Base-by-base conservation (phyloP, 2,329 filamentous ascomycete genomes). In the Chaetomiaceae sp. region DNA sequence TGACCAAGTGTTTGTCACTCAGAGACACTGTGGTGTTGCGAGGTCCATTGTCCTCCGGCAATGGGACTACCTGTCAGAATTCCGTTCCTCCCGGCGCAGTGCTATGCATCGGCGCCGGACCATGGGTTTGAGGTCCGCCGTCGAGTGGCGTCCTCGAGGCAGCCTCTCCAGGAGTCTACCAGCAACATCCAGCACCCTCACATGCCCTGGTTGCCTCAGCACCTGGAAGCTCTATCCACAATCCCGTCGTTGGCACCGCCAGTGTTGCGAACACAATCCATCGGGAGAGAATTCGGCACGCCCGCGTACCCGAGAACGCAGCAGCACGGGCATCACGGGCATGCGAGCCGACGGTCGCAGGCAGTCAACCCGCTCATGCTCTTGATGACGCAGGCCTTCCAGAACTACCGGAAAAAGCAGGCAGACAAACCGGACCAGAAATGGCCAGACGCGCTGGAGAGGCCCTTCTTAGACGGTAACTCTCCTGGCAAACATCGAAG, bases 381-480 rank as follows among this genome's bases (percentile, higher is more conserved):
- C 42, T 27, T 81, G 60, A 73, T 77, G 50, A 81, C 80, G 58
- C 75, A 76, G 14, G 77, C 82, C 55, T 86, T 86, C 61, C 75
- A 79, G 53, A 79, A 82, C 58, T 86, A 86, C 66, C 77, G 83
- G 58, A 77, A 77, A 62, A 79, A 82, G 63, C 82, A 85, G 66
- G 76, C 74, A 55, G 78, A 76, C 51, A 80, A 83, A 59, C 75
- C 79, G 57, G 79, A 83, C 60, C 73, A 76, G 54, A 79, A 76
- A 65, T 78, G 83, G 83, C 72, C 83, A 48, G 73, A 81, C 3
- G 75, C 80, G 57, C 71, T 86, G 8, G 83, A 86, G 63, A 74
- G 80, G 70, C 79, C 81, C 30, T 86, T 86, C 61, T 75, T 86
- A 53, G 82, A 86, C 68, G 80, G 82, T 85, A 67, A 69, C 76